Conservation (phyloP, 208 protist genomes). For the Lotmaria passim region DNA sequence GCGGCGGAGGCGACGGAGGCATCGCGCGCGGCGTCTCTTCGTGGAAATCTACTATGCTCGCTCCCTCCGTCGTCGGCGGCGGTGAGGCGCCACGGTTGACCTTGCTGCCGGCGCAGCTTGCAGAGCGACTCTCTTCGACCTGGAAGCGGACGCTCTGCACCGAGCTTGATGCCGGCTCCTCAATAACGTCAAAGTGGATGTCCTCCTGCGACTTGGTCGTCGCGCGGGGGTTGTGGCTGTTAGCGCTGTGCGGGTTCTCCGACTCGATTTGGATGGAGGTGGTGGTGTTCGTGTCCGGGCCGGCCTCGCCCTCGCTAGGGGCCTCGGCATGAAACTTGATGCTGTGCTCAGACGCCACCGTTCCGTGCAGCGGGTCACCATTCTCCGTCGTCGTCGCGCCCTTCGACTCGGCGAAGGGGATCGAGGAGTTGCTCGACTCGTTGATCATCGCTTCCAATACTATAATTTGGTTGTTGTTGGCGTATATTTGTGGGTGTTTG, state of each 20-base stretch:
- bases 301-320: constrained; percentile 1
- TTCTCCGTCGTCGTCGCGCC: not conserved
- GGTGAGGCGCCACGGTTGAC: constrained; percentile 6
- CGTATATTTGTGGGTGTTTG: no score
- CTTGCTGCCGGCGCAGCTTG: not conserved
- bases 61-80: not conserved
- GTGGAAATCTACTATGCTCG: constrained; percentile 9
- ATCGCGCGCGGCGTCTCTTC: constrained; percentile 14
- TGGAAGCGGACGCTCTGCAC: constrained; percentile 30
- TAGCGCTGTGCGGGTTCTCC: constrained; percentile 10
- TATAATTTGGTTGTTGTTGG: no score
- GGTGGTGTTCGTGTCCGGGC: constrained; percentile 10
- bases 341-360: constrained; percentile 14
- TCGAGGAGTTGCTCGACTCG: constrained; percentile 24
- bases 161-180: constrained; percentile 14
- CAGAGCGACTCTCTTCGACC: constrained; percentile 7
- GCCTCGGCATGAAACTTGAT: constrained; percentile 23
- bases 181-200: constrained; percentile 23
- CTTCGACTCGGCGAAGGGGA: constrained; percentile 22
- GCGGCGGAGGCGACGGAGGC: no score
- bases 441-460: constrained; percentile 19
- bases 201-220: constrained; percentile 6
- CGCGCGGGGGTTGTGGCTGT: constrained; percentile 2
- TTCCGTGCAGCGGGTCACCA: not conserved
- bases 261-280: constrained; percentile 13